phyloP scores from a whole-genome alignment of 805 yeast genomes.

The Jamesozyma jinghongensis region DNA sequence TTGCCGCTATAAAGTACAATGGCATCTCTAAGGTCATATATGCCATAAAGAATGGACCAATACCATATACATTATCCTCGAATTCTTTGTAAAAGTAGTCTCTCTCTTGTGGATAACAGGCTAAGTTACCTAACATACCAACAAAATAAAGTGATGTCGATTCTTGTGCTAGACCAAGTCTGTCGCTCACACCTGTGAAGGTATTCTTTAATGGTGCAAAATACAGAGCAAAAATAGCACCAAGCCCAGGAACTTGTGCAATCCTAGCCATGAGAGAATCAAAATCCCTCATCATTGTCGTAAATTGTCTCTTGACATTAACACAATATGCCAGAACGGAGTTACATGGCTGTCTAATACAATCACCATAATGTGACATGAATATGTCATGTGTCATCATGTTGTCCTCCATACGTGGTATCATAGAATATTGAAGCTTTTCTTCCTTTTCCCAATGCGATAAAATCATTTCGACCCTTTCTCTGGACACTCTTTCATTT shows the following conservation, averaged over 20 bases:
- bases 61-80: slow-evolving; percentile 61
- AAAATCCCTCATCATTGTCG: slow-evolving; percentile 37
- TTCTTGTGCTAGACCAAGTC: slow-evolving; percentile 72
- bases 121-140: slow-evolving; percentile 71
- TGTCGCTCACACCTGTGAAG: slow-evolving; percentile 46
- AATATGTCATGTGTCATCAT: slow-evolving; percentile 12
- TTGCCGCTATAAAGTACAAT: slow-evolving; percentile 33
- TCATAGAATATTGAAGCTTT: neutral
- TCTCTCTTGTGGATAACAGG: slow-evolving; percentile 66
- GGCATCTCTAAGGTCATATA: slow-evolving; percentile 29
- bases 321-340: slow-evolving; percentile 28
- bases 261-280: slow-evolving; percentile 58
- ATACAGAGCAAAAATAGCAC: slow-evolving; percentile 55
- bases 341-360: slow-evolving; percentile 16
- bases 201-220: slow-evolving; percentile 49
- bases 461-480: slow-evolving; percentile 34
- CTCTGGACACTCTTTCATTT: slow-evolving; percentile 34
- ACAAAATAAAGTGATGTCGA: slow-evolving; percentile 62
- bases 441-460: slow-evolving; percentile 29
- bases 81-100: slow-evolving; percentile 72
- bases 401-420: neutral
- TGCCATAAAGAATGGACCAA: slow-evolving; percentile 46
- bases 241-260: slow-evolving; percentile 55
- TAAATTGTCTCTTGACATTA: slow-evolving; percentile 32
- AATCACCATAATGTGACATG: slow-evolving; percentile 12